Evolutionary conservation across 108 stramenopile species (phyloP).

Genomic region (Conticribra guillardii): DNA sequence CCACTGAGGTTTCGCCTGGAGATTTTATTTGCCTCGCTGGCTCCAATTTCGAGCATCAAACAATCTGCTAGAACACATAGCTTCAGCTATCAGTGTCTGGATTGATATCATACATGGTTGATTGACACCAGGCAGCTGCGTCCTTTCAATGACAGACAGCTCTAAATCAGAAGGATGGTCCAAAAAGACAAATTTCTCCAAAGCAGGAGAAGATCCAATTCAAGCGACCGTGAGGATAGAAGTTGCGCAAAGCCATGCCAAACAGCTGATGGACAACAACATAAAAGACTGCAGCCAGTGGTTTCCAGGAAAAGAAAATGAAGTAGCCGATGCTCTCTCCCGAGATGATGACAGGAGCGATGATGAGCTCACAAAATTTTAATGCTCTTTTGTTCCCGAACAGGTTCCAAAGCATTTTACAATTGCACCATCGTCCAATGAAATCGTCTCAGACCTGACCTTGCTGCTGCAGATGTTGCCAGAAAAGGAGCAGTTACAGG

Average conservation of each 20-base stretch:
- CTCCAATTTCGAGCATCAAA: constrained; percentile 26
- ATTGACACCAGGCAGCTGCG: too few relatives aligned
- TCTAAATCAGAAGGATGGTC: constrained; percentile 13
- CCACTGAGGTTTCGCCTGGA: constrained; percentile 26
- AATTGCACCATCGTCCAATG: constrained; percentile 19
- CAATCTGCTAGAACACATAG: too few relatives aligned
- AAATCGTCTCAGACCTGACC: constrained; percentile 24
- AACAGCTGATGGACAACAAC: not conserved
- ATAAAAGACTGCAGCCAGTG: too few relatives aligned
- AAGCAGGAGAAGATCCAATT: too few relatives aligned
- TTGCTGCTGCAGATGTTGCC: constrained; percentile 15
- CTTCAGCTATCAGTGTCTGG: constrained; percentile 14
- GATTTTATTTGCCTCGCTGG: constrained; percentile 3
- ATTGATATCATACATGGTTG: constrained; percentile 21
- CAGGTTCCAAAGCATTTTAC: too few relatives aligned
- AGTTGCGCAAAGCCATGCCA: constrained; percentile 1
- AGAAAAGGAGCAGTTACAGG: too few relatives aligned
- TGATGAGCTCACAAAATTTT: constrained; percentile 11
- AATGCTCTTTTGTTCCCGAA: not conserved
- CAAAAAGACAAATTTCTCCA: too few relatives aligned
- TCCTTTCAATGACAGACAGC: too few relatives aligned
- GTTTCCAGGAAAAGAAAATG: too few relatives aligned
- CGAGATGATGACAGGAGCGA: constrained; percentile 3
- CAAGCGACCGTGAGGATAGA: too few relatives aligned
- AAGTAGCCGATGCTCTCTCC: too few relatives aligned